Percentiles rank a stretch among this genome's conserved stretches.
These are phyloP conservation scores for Endocarpon pusillum DNA, from an alignment of 495 filamentous ascomycete genomes.

Conservation along the genomic window DNA sequence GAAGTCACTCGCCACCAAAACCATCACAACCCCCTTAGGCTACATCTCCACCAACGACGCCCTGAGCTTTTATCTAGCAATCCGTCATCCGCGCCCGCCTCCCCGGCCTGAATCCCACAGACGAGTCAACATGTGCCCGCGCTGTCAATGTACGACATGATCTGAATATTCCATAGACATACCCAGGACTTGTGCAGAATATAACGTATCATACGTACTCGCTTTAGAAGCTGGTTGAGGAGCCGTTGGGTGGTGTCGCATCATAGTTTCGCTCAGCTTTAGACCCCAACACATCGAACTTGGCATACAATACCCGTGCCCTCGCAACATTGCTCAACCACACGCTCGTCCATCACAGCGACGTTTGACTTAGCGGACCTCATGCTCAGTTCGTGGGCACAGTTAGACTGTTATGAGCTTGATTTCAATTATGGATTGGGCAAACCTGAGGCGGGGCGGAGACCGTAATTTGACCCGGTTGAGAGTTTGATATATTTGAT, in stretches of 20 bases:
- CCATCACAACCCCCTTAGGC: constrained; percentile 9
- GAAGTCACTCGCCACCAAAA: constrained; percentile 22
- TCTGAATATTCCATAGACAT: constrained; percentile 23
- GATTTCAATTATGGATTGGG: constrained; percentile 35
- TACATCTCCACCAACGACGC: constrained; percentile 37
- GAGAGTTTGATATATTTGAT: constrained; percentile 32
- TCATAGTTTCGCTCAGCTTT: constrained; percentile 27
- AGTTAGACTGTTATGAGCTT: constrained; percentile 24
- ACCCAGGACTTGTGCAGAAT: constrained; percentile 28
- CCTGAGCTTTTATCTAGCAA: constrained; percentile 37
- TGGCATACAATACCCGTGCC: constrained; percentile 21
- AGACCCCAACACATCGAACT: constrained; percentile 18
- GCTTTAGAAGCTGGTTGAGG: constrained; percentile 15
- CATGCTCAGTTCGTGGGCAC: constrained; percentile 37
- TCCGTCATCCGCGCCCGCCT: constrained; percentile 27
- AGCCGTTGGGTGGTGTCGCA: constrained; percentile 23
- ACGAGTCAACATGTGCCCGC: constrained; percentile 24
- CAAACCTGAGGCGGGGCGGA: constrained; percentile 27
- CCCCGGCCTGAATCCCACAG: constrained; percentile 17
- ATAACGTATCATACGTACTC: constrained; percentile 20
- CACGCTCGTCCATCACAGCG: constrained; percentile 12
- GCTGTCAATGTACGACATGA: constrained; percentile 33
- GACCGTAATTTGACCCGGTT: constrained; percentile 28
- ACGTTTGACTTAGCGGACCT: constrained; percentile 22
- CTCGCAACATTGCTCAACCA: constrained; percentile 24